phyloP scores from a whole-genome alignment of 192 early-diverging fungal genomes.

The Chytriomyces confervae region DNA sequence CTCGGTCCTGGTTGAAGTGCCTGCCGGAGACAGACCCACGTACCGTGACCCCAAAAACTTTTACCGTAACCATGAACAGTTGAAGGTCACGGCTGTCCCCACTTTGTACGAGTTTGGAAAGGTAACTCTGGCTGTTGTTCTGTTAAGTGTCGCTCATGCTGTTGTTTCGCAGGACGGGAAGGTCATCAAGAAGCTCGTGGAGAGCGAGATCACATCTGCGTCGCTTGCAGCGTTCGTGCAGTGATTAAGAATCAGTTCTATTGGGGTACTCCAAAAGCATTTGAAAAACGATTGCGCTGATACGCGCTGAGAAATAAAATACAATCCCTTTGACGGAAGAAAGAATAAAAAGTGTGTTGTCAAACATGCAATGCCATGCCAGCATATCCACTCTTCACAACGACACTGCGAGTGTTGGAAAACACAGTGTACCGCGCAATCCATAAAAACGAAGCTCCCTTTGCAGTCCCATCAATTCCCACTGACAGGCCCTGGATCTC shows the following conservation, averaged over 20 bases:
- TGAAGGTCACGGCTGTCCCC: constrained; percentile 28
- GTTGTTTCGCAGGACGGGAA: constrained; percentile 29
- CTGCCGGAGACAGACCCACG: constrained; percentile 29
- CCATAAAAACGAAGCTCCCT: constrained; percentile 7
- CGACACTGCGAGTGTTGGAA: constrained; percentile 1
- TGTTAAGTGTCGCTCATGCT: background rate
- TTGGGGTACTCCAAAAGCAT: background rate
- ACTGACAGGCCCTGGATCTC: background rate
- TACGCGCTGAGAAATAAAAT: background rate
- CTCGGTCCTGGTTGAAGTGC: constrained; percentile 22
- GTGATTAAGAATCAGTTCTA: background rate
- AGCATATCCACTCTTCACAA: constrained; percentile 17
- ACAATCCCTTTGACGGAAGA: too few relatives aligned
- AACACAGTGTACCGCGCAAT: constrained; percentile 28
- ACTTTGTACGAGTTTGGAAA: constrained; percentile 38
- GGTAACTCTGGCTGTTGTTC: background rate
- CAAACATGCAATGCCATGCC: background rate
- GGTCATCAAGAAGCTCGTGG: constrained; percentile 29
- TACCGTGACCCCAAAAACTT: constrained; percentile 23
- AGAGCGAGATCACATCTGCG: constrained; percentile 22
- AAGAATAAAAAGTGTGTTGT: too few relatives aligned
- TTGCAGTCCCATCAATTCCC: background rate
- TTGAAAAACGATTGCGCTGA: background rate
- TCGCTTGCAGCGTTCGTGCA: background rate
- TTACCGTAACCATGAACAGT: constrained; percentile 26